Evolutionary conservation across 2,329 filamentous ascomycete genomes (phyloP).

Genomic region (Herpotrichia juniperi): DNA sequence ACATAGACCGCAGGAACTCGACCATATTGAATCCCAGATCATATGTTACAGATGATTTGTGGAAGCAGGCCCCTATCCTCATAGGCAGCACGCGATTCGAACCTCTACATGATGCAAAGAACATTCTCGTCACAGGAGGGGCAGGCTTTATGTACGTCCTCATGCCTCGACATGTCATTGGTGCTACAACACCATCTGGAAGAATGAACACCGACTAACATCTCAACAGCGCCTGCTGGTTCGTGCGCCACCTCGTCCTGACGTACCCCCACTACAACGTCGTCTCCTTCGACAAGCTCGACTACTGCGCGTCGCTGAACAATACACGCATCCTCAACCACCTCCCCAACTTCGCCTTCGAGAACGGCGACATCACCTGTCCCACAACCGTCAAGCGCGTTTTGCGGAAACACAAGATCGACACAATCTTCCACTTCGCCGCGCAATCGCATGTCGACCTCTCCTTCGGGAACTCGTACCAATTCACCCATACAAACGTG

Average conservation of each 20-base stretch:
- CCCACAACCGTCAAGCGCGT: conserved; percentile 72
- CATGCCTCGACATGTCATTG: not conserved
- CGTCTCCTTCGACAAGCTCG: conserved; percentile 83
- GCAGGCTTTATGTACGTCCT: conserved; percentile 79
- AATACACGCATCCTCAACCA: conserved; percentile 74
- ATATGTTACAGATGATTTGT: conserved; percentile 65
- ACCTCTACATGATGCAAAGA: conserved; percentile 71
- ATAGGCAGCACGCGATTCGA: conserved; percentile 73
- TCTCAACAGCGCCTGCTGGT: conserved; percentile 73
- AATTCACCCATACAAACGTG: conserved; percentile 82
- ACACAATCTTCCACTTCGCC: conserved; percentile 83
- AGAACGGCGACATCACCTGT: conserved; percentile 79
- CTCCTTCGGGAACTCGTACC: conserved; percentile 82
- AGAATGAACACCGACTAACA: conserved; percentile 17
- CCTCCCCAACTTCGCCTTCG: conserved; percentile 76
- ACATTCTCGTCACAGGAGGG: conserved; percentile 83
- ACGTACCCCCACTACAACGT: conserved; percentile 81
- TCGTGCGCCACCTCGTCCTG: conserved; percentile 76
- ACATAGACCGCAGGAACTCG: conserved; percentile 38
- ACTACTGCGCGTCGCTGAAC: conserved; percentile 81
- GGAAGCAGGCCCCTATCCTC: conserved; percentile 74
- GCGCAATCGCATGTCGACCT: conserved; percentile 86
- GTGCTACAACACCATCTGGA: not conserved
- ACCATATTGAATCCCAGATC: conserved; percentile 50
- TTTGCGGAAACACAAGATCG: conserved; percentile 73